A percentile compares a stretch with the other conserved stretches of the same genome.
Conservation (phyloP, 148 eudicot species). For the Dianthus caryophyllus region DNA sequence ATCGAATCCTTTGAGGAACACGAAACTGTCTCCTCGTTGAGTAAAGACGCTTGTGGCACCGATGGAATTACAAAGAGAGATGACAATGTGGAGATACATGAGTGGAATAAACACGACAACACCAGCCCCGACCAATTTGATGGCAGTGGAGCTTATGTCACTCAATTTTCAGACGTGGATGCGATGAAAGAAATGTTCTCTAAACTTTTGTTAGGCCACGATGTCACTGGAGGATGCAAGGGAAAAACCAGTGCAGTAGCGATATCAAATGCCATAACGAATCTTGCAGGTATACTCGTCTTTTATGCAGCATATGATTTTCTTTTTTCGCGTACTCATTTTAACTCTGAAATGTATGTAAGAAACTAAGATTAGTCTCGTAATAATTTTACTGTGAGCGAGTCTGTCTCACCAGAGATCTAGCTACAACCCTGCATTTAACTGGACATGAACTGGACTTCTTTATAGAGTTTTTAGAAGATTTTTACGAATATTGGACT, state of each 20-base stretch:
- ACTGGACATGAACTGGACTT: no score
- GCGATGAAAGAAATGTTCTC: constrained; percentile 77
- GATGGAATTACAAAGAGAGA: constrained; percentile 51
- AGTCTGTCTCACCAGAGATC: no score
- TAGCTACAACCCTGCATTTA: no score
- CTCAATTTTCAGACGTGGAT: constrained; percentile 52
- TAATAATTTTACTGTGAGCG: no score
- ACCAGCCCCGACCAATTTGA: constrained; percentile 39
- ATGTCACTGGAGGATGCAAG: constrained; percentile 77
- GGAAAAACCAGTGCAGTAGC: constrained; percentile 67
- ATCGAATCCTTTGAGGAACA: constrained; percentile 55
- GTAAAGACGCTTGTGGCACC: constrained; percentile 54
- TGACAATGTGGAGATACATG: constrained; percentile 47
- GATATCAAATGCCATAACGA: constrained; percentile 74
- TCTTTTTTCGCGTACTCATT: background rate
- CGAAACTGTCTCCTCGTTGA: constrained; percentile 72
- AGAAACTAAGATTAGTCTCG: no score
- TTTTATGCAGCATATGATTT: background rate
- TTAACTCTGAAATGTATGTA: no score
- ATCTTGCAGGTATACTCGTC: constrained; percentile 53
- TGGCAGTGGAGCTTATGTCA: constrained; percentile 35
- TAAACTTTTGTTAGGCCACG: constrained; percentile 82
- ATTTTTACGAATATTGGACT: no score
- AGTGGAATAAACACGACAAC: constrained; percentile 41
- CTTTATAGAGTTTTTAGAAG: no score